Conservation (phyloP, 164 flowering plant species). For the Kingdonia uniflora region DNA sequence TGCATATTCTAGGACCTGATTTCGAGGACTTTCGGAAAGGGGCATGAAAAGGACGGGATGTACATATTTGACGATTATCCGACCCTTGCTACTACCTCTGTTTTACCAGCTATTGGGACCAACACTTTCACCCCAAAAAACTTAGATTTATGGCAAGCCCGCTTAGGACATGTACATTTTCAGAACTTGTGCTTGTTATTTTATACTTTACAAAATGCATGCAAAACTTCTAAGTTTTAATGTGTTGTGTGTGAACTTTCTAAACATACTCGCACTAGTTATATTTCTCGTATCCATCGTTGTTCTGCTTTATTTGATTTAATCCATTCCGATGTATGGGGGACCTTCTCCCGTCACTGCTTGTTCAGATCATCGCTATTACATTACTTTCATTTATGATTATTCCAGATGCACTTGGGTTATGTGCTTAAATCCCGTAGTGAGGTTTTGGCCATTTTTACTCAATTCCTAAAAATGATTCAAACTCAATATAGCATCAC, state of each 20-base stretch:
- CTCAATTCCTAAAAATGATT: no score
- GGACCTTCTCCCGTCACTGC: no score
- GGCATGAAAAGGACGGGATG: background rate
- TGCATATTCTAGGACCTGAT: background rate
- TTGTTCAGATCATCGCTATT: background rate
- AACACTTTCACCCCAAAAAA: background rate
- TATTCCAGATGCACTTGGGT: background rate
- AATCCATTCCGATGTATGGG: background rate
- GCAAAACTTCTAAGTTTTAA: background rate
- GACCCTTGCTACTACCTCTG: background rate
- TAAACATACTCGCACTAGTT: background rate
- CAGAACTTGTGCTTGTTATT: background rate
- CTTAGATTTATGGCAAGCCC: no score
- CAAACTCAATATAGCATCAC: no score
- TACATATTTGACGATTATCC: background rate
- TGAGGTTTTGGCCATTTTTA: no score
- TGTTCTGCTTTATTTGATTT: background rate
- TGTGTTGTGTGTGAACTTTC: background rate
- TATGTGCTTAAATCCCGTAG: background rate
- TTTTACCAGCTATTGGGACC: background rate
- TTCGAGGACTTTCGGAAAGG: background rate
- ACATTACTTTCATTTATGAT: background rate
- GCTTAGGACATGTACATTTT: background rate
- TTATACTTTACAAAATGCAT: background rate
- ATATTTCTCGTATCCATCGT: no score